These are phyloP conservation scores for Globomyces pollinis-pini DNA, from an alignment of 192 early-diverging fungal species.

Conservation along the genomic window DNA sequence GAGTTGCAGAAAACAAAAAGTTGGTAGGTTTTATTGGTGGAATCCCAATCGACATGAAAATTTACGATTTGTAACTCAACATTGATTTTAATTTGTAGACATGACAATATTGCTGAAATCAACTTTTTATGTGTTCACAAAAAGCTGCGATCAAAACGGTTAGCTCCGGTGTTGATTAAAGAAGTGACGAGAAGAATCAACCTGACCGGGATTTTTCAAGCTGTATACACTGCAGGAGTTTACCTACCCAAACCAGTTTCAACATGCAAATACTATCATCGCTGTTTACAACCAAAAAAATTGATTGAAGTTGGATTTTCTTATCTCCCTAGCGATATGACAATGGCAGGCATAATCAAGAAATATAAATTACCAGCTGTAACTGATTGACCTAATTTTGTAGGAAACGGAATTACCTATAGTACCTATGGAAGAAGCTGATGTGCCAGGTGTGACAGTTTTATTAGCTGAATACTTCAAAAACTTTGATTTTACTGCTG, in stretches of 20 bases:
- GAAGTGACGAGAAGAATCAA: constrained; percentile 94
- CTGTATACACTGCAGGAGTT: constrained; percentile 91
- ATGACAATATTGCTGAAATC: constrained; percentile 97
- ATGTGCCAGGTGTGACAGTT: constrained; percentile 64
- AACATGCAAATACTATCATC: constrained; percentile 77
- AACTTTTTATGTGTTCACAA: constrained; percentile 98
- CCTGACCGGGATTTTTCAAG: constrained; percentile 91
- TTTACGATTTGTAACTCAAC: constrained; percentile 58
- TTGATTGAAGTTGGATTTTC: constrained; percentile 90
- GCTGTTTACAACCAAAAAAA: constrained; percentile 90
- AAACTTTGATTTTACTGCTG: constrained; percentile 59
- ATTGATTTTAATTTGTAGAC: no score
- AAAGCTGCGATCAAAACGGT: constrained; percentile 84
- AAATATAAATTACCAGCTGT: constrained; percentile 60
- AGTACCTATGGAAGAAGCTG: constrained; percentile 68
- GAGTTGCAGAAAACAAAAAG: constrained; percentile 66
- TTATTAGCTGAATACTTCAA: constrained; percentile 67
- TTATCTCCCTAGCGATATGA: constrained; percentile 60
- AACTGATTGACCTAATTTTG: background rate
- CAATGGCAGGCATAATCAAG: constrained; percentile 65
- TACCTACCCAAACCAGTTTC: constrained; percentile 84
- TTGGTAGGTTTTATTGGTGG: constrained; percentile 95
- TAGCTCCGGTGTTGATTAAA: constrained; percentile 94
- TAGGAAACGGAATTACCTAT: constrained; percentile 53
- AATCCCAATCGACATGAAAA: constrained; percentile 74